Conservation (phyloP, 1,284 basidiomycete genomes). For the Singerocomus inundabilis region DNA sequence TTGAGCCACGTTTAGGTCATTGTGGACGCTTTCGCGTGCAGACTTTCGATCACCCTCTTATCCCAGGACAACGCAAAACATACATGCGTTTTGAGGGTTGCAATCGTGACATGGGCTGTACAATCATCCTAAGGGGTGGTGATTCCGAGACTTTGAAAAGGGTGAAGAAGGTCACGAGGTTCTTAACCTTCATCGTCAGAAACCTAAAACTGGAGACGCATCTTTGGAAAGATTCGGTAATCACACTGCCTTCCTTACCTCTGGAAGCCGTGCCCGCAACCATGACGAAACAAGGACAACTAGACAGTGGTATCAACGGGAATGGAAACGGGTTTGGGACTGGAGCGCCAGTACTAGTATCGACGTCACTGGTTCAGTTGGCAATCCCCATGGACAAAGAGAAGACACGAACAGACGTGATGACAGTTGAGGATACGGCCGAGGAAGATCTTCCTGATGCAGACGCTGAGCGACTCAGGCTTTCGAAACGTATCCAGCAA, state of each 20-base stretch:
- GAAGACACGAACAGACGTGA: conserved; percentile 17
- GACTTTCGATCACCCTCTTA: conserved; percentile 91
- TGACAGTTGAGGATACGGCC: conserved; percentile 22
- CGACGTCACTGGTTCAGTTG: conserved; percentile 33
- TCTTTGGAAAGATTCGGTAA: conserved; percentile 91
- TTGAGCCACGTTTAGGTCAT: conserved; percentile 89
- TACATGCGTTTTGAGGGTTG: conserved; percentile 98
- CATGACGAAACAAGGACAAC: conserved; percentile 24
- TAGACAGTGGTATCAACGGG: conserved; percentile 9
- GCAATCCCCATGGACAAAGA: conserved; percentile 27
- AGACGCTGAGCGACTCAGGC: conserved; percentile 63
- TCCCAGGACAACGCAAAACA: conserved; percentile 90
- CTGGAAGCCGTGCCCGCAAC: conserved; percentile 58
- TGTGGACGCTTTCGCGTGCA: conserved; percentile 88
- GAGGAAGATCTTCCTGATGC: conserved; percentile 64
- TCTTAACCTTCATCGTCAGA: conserved; percentile 88
- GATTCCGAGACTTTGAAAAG: conserved; percentile 76
- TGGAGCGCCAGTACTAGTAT: conserved; percentile 25
- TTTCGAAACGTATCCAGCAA: conserved; percentile 72
- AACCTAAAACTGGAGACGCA: conserved; percentile 94
- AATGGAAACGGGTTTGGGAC: conserved; percentile 17
- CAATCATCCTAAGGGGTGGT: conserved; percentile 90
- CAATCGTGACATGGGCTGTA: conserved; percentile 89
- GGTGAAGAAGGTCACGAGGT: conserved; percentile 90
- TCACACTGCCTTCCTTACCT: conserved; percentile 71